Conservation (phyloP, 73 alveolate species). For the Paramecium octaurelia region DNA sequence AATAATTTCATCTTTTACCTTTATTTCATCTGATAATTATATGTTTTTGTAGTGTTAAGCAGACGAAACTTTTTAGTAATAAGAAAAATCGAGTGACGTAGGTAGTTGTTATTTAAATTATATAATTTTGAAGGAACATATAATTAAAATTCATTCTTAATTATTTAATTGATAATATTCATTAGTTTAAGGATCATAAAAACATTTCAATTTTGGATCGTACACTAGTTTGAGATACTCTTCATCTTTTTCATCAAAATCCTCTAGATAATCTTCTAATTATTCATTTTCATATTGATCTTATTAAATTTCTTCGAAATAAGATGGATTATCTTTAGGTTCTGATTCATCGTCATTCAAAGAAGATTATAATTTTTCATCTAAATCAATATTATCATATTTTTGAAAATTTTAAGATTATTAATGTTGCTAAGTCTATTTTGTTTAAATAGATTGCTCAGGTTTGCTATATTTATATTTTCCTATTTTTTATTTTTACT, state of each 20-base stretch:
- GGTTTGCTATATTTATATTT: background rate
- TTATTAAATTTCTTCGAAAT: background rate
- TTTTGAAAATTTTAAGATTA: background rate
- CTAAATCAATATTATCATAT: background rate
- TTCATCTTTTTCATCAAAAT: background rate
- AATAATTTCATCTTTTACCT: background rate
- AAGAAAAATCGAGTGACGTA: no score
- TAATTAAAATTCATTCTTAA: background rate
- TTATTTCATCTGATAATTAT: no score
- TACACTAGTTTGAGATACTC: background rate
- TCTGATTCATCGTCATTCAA: background rate
- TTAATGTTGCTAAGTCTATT: background rate
- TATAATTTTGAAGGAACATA: background rate
- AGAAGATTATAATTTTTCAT: background rate
- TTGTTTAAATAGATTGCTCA: background rate
- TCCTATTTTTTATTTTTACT: background rate
- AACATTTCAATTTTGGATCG: constrained; percentile 8
- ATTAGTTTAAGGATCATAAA: constrained; percentile 41
- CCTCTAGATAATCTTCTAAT: background rate
- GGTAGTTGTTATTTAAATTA: no score
- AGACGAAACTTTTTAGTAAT: no score
- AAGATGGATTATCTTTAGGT: background rate
- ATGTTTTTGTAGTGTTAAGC: no score
- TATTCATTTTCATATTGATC: background rate
- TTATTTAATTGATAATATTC: constrained; percentile 14